Percentiles rank a stretch among this genome's conserved stretches.
Conservation (phyloP, 192 early-diverging fungal species). For the Gonapodya prolifera region DNA sequence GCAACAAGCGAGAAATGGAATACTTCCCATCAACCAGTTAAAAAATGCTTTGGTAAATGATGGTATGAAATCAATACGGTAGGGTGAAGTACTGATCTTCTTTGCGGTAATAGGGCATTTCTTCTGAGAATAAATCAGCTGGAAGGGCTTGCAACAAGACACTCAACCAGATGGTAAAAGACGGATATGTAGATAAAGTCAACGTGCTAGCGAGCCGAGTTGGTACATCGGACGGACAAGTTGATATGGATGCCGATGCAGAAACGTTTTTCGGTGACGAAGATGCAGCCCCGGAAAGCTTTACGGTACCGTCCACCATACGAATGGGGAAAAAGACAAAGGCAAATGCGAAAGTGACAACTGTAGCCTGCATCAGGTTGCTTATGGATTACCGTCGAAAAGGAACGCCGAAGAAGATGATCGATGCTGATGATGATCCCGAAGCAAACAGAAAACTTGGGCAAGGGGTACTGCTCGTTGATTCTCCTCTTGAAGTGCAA, state of each 20-base stretch:
- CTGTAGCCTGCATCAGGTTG: not conserved
- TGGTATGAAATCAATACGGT: not conserved
- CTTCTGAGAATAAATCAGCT: no score
- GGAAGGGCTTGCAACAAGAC: no score
- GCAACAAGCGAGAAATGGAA: not conserved
- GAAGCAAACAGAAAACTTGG: not conserved
- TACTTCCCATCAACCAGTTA: not conserved
- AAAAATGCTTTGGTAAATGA: not conserved
- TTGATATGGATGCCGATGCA: not conserved
- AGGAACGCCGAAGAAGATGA: not conserved
- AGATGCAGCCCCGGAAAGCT: not conserved
- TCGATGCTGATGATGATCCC: not conserved
- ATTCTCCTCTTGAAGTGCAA: not conserved
- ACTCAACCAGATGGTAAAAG: not conserved
- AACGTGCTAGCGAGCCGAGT: not conserved
- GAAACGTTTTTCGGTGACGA: not conserved
- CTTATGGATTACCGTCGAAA: not conserved
- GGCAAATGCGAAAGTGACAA: not conserved
- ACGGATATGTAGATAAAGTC: not conserved
- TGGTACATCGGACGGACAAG: no score
- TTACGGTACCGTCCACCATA: not conserved
- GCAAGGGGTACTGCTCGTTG: not conserved
- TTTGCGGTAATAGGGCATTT: no score
- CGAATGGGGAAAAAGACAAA: not conserved
- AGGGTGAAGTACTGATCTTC: no score